phyloP scores from a whole-genome alignment of 257 asterid species.

The Scutellaria barbata region DNA sequence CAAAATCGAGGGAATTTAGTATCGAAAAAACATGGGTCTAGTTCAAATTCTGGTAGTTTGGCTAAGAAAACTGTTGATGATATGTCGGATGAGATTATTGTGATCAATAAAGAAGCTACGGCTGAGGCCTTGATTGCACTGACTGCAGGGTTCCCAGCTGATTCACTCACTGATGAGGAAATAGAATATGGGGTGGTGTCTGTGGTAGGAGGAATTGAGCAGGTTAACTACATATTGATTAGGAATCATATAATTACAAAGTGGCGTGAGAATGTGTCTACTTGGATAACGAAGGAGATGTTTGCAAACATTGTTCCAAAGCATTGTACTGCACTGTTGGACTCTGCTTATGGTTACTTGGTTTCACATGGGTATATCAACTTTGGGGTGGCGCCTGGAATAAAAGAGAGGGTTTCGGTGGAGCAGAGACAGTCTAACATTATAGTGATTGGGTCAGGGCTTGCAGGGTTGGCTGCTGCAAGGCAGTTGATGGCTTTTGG shows the following conservation, averaged over 20 bases:
- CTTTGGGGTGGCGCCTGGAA: conserved; percentile 85
- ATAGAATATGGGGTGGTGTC: conserved; percentile 87
- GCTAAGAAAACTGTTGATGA: conserved; percentile 48
- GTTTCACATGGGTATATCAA: conserved; percentile 84
- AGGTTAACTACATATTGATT: conserved; percentile 85
- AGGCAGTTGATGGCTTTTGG: conserved; percentile 94
- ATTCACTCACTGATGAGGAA: conserved; percentile 90
- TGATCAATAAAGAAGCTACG: conserved; percentile 87
- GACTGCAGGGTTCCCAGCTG: conserved; percentile 93
- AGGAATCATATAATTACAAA: conserved; percentile 80
- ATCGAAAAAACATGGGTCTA: conserved; percentile 34
- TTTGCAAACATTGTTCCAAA: conserved; percentile 69
- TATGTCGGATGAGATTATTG: conserved; percentile 85
- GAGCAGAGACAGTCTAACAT: conserved; percentile 61
- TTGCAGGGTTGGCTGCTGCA: conserved; percentile 95
- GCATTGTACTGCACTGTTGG: conserved; percentile 67
- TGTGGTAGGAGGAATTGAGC: conserved; percentile 90
- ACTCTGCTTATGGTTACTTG: conserved; percentile 69
- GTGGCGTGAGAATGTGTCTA: conserved; percentile 88
- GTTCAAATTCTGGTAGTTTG: conserved; percentile 32
- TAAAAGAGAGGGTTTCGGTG: conserved; percentile 60
- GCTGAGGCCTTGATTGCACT: conserved; percentile 90
- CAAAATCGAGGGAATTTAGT: conserved; percentile 40
- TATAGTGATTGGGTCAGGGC: conserved; percentile 90
- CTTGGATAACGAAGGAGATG: conserved; percentile 81